Conservation (phyloP, 768 basidiomycete genomes). For the Lepiota brunneoincarnata region DNA sequence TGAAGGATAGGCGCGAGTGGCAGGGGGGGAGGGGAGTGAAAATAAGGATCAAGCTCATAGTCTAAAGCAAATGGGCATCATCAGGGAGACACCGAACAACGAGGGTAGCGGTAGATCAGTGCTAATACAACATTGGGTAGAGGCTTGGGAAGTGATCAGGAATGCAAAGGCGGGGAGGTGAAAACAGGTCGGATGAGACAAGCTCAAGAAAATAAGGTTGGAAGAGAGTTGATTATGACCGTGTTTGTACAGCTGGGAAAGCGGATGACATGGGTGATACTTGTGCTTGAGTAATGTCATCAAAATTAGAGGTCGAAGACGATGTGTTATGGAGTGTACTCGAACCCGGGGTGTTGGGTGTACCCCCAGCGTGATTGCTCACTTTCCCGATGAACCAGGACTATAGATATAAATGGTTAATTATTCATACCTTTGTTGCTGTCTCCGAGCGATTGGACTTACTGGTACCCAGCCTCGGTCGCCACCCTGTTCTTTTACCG, state of each 20-base stretch:
- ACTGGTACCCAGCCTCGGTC: conserved; percentile 97
- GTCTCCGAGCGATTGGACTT: conserved; percentile 24
- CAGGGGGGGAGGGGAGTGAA: conserved; percentile 2
- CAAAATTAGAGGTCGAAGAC: conserved; percentile 25
- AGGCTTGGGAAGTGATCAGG: neutral
- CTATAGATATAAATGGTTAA: conserved; percentile 27
- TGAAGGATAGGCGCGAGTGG: neutral
- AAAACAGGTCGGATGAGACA: neutral
- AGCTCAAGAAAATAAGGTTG: conserved; percentile 8
- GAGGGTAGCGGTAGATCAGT: conserved; percentile 9
- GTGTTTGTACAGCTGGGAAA: conserved; percentile 53
- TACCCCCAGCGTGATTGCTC: conserved; percentile 42
- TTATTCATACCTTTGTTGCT: neutral
- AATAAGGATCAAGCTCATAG: conserved; percentile 4
- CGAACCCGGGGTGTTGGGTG: conserved; percentile 43
- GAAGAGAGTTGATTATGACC: conserved; percentile 12
- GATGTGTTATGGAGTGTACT: conserved; percentile 27
- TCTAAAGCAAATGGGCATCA: conserved; percentile 7
- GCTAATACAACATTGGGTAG: conserved; percentile 11
- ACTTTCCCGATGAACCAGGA: conserved; percentile 97
- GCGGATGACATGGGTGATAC: conserved; percentile 83
- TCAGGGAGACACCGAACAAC: neutral
- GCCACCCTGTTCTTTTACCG: conserved; percentile 90
- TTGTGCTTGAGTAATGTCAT: conserved; percentile 46
- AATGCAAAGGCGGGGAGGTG: conserved; percentile 3